Conservation (phyloP, 495 filamentous ascomycete species). For the Penicillium pancosmium region DNA sequence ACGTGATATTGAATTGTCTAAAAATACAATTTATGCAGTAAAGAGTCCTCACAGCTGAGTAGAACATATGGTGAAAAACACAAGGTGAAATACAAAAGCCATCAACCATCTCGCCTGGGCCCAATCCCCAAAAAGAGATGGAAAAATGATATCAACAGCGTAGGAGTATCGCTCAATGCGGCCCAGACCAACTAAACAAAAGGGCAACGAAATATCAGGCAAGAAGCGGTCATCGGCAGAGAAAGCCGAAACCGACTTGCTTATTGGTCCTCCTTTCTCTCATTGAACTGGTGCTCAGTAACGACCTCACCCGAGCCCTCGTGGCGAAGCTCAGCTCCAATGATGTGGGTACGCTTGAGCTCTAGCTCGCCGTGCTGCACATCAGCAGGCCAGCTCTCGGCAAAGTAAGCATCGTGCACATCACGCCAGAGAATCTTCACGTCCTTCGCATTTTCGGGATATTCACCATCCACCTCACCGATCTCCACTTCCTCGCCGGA, state of each 20-base stretch:
- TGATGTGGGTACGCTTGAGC: slow-evolving; percentile 37
- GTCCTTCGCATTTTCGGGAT: slow-evolving; percentile 31
- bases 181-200: slow-evolving; percentile 2
- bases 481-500: slow-evolving; percentile 35
- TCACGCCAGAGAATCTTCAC: slow-evolving; percentile 73
- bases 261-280: slow-evolving; percentile 7
- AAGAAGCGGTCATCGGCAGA: background rate
- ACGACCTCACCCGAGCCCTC: slow-evolving; percentile 44
- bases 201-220: slow-evolving; percentile 6
- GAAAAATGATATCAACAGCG: slow-evolving; percentile 21
- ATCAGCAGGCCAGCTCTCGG: slow-evolving; percentile 66
- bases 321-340: slow-evolving; percentile 34
- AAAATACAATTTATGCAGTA: slow-evolving; percentile 59
- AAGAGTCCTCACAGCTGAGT: slow-evolving; percentile 17
- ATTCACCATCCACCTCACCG: slow-evolving; percentile 29
- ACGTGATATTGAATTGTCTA: slow-evolving; percentile 44
- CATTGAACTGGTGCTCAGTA: slow-evolving; percentile 39
- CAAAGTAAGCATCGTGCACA: slow-evolving; percentile 65
- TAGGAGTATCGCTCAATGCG: slow-evolving; percentile 15
- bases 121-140: slow-evolving; percentile 5
- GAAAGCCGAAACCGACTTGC: slow-evolving; percentile 1
- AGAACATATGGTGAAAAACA: slow-evolving; percentile 19
- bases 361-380: slow-evolving; percentile 63
- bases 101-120: slow-evolving; percentile 20
- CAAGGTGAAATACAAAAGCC: slow-evolving; percentile 20